phyloP scores from a whole-genome alignment of 1,284 basidiomycete species.

The Leccinum olivaceoglutinosum region DNA sequence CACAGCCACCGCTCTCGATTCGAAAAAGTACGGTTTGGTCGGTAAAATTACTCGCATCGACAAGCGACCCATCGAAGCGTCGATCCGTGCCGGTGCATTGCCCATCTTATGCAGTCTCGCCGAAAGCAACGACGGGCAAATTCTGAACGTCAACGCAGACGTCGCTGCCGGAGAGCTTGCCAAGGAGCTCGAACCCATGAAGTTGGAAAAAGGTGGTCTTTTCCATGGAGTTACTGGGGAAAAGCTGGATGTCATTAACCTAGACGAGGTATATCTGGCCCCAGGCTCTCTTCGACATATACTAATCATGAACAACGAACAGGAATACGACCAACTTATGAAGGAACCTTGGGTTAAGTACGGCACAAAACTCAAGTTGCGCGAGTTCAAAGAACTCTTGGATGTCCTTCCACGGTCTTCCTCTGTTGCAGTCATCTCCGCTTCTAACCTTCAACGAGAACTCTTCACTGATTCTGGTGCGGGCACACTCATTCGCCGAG shows the following conservation, averaged over 20 bases:
- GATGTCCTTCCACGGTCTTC: constrained; percentile 98
- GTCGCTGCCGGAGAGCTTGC: constrained; percentile 94
- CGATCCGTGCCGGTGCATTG: constrained; percentile 88
- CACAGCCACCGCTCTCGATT: constrained; percentile 91
- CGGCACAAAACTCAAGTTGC: constrained; percentile 98
- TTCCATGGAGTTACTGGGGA: constrained; percentile 96
- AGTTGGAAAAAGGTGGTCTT: constrained; percentile 92
- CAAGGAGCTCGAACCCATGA: constrained; percentile 96
- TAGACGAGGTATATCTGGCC: constrained; percentile 75
- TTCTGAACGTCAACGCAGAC: constrained; percentile 95
- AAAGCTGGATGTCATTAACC: constrained; percentile 93
- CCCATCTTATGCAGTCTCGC: constrained; percentile 92
- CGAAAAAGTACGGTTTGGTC: constrained; percentile 90
- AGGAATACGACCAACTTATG: constrained; percentile 97
- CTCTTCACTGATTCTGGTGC: constrained; percentile 98
- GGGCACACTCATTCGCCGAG: constrained; percentile 94
- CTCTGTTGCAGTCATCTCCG: constrained; percentile 96
- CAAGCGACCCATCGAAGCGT: constrained; percentile 91
- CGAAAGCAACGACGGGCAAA: constrained; percentile 88
- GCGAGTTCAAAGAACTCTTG: constrained; percentile 98
- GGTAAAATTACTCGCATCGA: constrained; percentile 91
- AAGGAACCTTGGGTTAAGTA: constrained; percentile 99
- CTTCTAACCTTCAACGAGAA: constrained; percentile 92
- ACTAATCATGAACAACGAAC: constrained; percentile 5
- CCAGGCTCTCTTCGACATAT: constrained; percentile 2